Evolutionary conservation across 2,329 filamentous ascomycete species (phyloP), one percentile per base, ranked within the genome.

Genomic region (Chalara sp.): DNA sequence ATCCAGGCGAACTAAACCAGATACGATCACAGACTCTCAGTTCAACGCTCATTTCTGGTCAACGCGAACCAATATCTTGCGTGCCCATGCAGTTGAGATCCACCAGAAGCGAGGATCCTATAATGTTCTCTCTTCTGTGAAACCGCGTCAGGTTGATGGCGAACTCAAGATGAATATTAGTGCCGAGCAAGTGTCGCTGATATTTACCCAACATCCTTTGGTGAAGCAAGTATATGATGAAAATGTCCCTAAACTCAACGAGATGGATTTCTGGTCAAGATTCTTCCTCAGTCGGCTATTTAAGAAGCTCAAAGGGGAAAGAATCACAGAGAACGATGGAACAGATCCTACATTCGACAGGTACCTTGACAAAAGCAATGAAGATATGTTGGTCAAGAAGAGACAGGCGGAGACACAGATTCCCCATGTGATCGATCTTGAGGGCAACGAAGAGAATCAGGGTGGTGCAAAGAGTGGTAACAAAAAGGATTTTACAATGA

Each of bases 21-120:
- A 92, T 6, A 84, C 86, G 2, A 85, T 97, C 54, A 85, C 86
- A 0, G 82, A 86, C 31, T 80, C 80, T 1, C 85, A 90, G 43
- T 96, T 97, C 67, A 90, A 92, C 59, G 76, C 83, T 1, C 92
- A 96, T 66, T 99, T 99, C 71, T 99, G 93, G 93, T 89, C 89
- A 1, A 89, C 89, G 2, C 80, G 95, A 44, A 80, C 91, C 44
- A 89, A 89, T 65, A 74, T 96, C 32, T 76, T 99, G 32, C 86
- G 93, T 10, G 87, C 92, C 0, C 88, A 96, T 70, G 91, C 90
- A 1, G 93, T 96, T 44, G 90, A 97, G 68, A 83, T 80, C 50
- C 83, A 81, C 53, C 95, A 99, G 71, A 86, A 84, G 60, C 86
- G 87, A 58, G 93, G 92, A 5, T 83, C 89, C 4, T 96, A 96